phyloP scores from a whole-genome alignment of 2,329 filamentous ascomycete species.

The Monilinia vaccinii-corymbosi region DNA sequence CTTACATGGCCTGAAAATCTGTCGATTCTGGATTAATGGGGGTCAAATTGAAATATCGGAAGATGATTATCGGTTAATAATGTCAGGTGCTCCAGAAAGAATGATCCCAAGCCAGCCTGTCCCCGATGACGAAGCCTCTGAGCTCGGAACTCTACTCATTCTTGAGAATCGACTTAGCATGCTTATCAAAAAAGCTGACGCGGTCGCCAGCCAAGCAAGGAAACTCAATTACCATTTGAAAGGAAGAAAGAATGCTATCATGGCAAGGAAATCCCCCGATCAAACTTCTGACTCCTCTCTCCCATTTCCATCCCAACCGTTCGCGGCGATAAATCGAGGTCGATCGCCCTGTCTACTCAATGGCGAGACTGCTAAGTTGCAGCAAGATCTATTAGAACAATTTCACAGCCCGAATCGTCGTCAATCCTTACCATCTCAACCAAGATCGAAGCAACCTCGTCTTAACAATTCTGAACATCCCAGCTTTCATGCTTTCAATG shows the following conservation, averaged over 20 bases:
- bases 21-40: slow-evolving; percentile 75
- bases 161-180: slow-evolving; percentile 68
- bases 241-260: slow-evolving; percentile 63
- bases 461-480: slow-evolving; percentile 8
- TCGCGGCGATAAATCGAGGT: slow-evolving; percentile 31
- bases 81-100: slow-evolving; percentile 73
- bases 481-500: slow-evolving; percentile 14
- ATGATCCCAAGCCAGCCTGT: slow-evolving; percentile 74
- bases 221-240: slow-evolving; percentile 76
- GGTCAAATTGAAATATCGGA: slow-evolving; percentile 77
- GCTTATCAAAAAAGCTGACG: slow-evolving; percentile 73
- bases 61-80: slow-evolving; percentile 79
- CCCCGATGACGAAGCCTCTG: slow-evolving; percentile 77
- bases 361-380: slow-evolving; percentile 30
- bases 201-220: slow-evolving; percentile 59
- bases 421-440: slow-evolving; percentile 14
- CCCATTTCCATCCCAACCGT: slow-evolving; percentile 22
- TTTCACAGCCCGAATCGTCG: slow-evolving; percentile 32
- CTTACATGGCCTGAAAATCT: slow-evolving; percentile 60
- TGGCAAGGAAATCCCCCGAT: slow-evolving; percentile 45
- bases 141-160: slow-evolving; percentile 75
- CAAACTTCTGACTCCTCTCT: slow-evolving; percentile 17
- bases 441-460: slow-evolving; percentile 17
- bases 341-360: slow-evolving; percentile 27
- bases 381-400: slow-evolving; percentile 47